Percentiles rank a stretch among this genome's conserved stretches.
Conservation (phyloP, 139 green algal species). For the Coelastrella sp. region DNA sequence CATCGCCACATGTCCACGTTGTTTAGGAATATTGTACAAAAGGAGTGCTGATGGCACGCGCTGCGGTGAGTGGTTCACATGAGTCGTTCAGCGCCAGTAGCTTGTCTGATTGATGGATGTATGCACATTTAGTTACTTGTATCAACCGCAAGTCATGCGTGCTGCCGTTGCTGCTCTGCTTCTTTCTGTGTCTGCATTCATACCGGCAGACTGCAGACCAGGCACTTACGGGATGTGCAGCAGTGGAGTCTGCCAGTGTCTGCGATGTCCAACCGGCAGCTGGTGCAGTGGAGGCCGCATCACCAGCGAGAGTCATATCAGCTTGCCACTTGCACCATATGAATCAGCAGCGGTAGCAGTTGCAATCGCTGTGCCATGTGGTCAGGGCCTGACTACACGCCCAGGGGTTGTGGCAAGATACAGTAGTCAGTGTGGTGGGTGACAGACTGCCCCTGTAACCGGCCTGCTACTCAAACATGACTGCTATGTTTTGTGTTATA, state of each 20-base stretch:
- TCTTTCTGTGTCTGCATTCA: too few species aligned
- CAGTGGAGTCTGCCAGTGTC: not conserved
- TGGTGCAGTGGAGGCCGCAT: not conserved
- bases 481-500: too few species aligned
- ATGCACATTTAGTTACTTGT: too few species aligned
- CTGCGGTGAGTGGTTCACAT: not conserved
- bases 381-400: not conserved
- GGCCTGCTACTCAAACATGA: too few species aligned
- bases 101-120: too few species aligned
- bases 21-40: not conserved
- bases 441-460: too few species aligned
- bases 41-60: not conserved
- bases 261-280: not conserved
- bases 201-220: not conserved
- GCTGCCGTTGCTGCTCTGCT: not conserved
- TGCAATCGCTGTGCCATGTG: not conserved
- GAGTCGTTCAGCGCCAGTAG: too few species aligned
- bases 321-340: not conserved
- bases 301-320: not conserved
- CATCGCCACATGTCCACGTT: not conserved
- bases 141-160: not conserved
- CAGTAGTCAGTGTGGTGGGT: not conserved
- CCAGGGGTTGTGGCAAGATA: not conserved
- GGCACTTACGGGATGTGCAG: not conserved
- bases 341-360: not conserved